Conservation (phyloP, 768 basidiomycete species). For the Rubroboletus satanas region DNA sequence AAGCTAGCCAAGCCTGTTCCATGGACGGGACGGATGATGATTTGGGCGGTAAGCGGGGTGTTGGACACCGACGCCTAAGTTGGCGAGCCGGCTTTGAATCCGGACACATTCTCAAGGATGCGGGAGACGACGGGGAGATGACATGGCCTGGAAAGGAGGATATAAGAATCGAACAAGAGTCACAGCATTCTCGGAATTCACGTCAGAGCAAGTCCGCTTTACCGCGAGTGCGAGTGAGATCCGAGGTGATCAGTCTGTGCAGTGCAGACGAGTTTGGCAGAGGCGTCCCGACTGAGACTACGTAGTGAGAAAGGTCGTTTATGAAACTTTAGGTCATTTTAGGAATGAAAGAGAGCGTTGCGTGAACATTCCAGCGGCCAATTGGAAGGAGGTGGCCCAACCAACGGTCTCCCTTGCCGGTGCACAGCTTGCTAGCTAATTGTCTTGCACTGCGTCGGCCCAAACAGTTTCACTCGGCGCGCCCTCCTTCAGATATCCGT, state of each 20-base stretch:
- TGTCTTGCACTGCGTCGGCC: slow-evolving; percentile 2
- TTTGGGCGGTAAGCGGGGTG: slow-evolving; percentile 1
- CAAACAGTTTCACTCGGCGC: slow-evolving; percentile 2
- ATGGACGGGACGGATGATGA: slow-evolving; percentile 6
- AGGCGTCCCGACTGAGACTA: slow-evolving; percentile 27
- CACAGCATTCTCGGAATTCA: slow-evolving; percentile 34
- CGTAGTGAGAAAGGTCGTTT: slow-evolving; percentile 25
- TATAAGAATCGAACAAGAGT: slow-evolving; percentile 28
- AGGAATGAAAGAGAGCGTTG: slow-evolving; percentile 28
- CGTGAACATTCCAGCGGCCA: slow-evolving; percentile 11
- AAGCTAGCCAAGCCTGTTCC: slow-evolving; percentile 55
- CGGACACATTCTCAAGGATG: slow-evolving; percentile 23
- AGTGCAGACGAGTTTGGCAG: slow-evolving; percentile 33
- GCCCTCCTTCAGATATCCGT: slow-evolving; percentile 24
- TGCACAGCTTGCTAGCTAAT: slow-evolving; percentile 18
- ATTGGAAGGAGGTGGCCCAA: slow-evolving; percentile 15
- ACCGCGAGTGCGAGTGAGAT: slow-evolving; percentile 25
- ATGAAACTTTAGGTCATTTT: slow-evolving; percentile 35
- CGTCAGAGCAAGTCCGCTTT: slow-evolving; percentile 30
- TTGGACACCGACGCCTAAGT: slow-evolving; percentile 17
- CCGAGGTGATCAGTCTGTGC: slow-evolving; percentile 31
- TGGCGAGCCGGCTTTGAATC: slow-evolving; percentile 21
- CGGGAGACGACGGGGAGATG: slow-evolving; percentile 14
- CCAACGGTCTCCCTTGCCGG: neutral
- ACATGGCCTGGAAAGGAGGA: slow-evolving; percentile 15